phyloP scores from a whole-genome alignment of 2,329 filamentous ascomycete genomes.

The Saccharata proteae region DNA sequence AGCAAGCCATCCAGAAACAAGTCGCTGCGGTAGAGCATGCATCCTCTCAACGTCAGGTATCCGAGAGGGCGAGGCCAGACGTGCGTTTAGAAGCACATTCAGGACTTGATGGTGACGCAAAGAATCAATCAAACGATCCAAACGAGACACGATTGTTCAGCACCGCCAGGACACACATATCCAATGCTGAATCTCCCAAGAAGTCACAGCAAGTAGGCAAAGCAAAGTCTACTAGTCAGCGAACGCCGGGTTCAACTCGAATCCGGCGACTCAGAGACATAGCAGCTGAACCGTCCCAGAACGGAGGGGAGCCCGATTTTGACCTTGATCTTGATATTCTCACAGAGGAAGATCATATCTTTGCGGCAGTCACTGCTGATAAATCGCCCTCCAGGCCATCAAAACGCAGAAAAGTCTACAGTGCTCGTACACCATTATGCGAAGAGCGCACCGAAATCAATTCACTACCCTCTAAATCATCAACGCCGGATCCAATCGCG shows the following conservation, averaged over 20 bases:
- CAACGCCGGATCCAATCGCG: constrained; percentile 3
- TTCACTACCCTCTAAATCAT: neutral
- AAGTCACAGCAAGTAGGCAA: constrained; percentile 1
- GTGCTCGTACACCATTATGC: constrained; percentile 1
- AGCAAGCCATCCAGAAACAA: too few species aligned
- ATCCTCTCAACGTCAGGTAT: too few species aligned
- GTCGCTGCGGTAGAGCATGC: too few species aligned
- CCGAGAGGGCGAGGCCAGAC: too few species aligned
- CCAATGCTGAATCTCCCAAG: constrained; percentile 11
- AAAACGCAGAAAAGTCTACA: constrained; percentile 7
- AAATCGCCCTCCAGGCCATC: constrained; percentile 7
- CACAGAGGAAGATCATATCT: constrained; percentile 11
- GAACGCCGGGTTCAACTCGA: constrained; percentile 5
- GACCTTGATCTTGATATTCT: constrained; percentile 19
- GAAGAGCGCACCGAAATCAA: constrained; percentile 6
- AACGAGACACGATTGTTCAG: constrained; percentile 15
- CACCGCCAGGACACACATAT: constrained; percentile 28
- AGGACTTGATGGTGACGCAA: too few species aligned
- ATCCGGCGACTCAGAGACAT: constrained; percentile 24
- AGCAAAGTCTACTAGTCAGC: constrained; percentile 3
- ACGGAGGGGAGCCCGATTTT: constrained; percentile 18
- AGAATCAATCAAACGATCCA: too few species aligned
- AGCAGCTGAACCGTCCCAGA: constrained; percentile 21
- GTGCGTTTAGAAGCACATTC: neutral
- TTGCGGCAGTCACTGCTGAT: constrained; percentile 13